A percentile compares a stretch with the other conserved stretches of the same genome.
Evolutionary conservation across 257 asterid genomes (phyloP).

Genomic region (Misopates orontium): DNA sequence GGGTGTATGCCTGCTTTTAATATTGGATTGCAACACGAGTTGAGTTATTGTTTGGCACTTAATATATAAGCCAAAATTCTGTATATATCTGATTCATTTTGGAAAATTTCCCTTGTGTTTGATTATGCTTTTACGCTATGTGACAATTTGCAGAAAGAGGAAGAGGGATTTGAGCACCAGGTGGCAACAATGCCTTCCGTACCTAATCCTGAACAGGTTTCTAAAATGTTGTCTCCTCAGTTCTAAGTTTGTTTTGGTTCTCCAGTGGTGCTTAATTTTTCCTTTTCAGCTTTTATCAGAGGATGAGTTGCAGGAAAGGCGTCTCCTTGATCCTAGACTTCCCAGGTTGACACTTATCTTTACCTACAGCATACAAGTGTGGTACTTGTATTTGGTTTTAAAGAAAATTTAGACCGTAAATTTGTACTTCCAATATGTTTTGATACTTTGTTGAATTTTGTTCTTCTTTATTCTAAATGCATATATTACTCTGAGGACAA

Average conservation of each 20-base stretch:
- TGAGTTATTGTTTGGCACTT: slow-evolving; percentile 7
- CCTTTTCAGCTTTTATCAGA: slow-evolving; percentile 71
- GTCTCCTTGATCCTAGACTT: slow-evolving; percentile 85
- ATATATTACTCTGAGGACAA: no score
- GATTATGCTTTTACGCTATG: slow-evolving; percentile 18
- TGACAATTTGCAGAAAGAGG: slow-evolving; percentile 65
- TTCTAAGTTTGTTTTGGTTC: slow-evolving; percentile 22
- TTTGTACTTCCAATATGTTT: no score
- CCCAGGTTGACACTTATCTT: slow-evolving; percentile 60
- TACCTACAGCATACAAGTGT: slow-evolving; percentile 17
- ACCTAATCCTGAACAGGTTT: slow-evolving; percentile 80
- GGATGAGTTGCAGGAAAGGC: slow-evolving; percentile 90
- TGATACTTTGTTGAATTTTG: no score
- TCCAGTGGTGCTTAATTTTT: slow-evolving; percentile 18
- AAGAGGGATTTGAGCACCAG: slow-evolving; percentile 80
- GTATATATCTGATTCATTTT: slow-evolving; percentile 14
- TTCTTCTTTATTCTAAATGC: no score
- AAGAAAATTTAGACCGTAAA: slow-evolving; percentile 1
- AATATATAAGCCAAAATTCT: slow-evolving; percentile 16
- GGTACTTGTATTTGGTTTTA: slow-evolving; percentile 22
- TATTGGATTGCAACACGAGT: neutral
- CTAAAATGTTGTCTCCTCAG: slow-evolving; percentile 18
- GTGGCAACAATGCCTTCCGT: slow-evolving; percentile 75
- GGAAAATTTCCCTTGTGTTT: slow-evolving; percentile 1
- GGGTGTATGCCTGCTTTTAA: slow-evolving; percentile 9